Base-by-base conservation (phyloP, 129 eudicot genomes). In the Flaveria robusta region DNA sequence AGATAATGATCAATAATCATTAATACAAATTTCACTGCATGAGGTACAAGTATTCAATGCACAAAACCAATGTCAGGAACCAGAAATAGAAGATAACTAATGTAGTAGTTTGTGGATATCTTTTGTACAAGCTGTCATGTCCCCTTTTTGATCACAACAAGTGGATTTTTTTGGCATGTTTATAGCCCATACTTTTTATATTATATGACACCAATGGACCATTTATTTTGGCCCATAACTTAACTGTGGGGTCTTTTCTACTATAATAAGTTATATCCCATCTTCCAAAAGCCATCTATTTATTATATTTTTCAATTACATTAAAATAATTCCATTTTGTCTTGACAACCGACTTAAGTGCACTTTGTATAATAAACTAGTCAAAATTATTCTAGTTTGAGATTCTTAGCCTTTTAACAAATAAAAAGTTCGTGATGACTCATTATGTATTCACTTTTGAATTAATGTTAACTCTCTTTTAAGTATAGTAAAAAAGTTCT, bases 81-180 rank as follows among this genome's bases (percentile, higher is more conserved):
- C 12, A 66, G 45, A 58, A 47, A 23, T 16, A 69, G 47, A 46
- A 34, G 66, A 70, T 78, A 29, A 46, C 52, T 14, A 24, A 50
- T 42, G 31, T 0, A 54, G 8, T 80, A 58, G 63, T 45, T 69
- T 70, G 76, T 78, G 70, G 76, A 78, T 59, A 49, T 70, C 58
- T 50, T 72, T 80, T 62, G 65, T 66, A 66, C 79, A 80, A 74
- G 74, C 75, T 80, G 84, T 47, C 75, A 80, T 74, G 79, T 66
- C 18, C 63, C 75, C 75, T 80, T 66, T 74, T 80, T 0, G 1
- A 63, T 63, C 60, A 74, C 62, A 74, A 74, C 79, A 74, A 74
- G 70, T 80, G 71, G 77, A 9, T 74, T 71, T 71, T 76, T 74
- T 74, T 55, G 63, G 83, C 83, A 80, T 74, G 79, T 74, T 31